These are phyloP conservation scores for Discostella pseudostelligera DNA, from an alignment of 108 stramenopile genomes.

Conservation along the genomic window DNA sequence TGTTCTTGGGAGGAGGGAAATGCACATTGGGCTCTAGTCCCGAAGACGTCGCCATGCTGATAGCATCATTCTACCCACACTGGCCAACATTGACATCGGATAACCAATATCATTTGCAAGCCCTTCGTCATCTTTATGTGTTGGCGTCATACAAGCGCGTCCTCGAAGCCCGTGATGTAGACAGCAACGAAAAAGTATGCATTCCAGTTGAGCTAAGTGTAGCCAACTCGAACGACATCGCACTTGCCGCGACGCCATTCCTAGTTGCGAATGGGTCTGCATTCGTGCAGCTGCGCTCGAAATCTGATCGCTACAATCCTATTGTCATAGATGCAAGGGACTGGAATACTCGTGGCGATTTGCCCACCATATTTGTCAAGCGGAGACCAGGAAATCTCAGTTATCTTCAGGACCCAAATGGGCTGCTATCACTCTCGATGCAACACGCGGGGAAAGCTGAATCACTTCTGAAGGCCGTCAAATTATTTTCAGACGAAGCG, in stretches of 20 bases:
- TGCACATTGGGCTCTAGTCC: constrained; percentile 86
- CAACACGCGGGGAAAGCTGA: constrained; percentile 44
- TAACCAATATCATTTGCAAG: constrained; percentile 96
- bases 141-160: constrained; percentile 86
- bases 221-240: constrained; percentile 22
- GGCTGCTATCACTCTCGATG: constrained; percentile 44
- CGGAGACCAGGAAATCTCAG: constrained; percentile 72
- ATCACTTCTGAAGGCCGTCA: constrained; percentile 57
- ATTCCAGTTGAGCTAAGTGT: constrained; percentile 68
- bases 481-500: constrained; percentile 75
- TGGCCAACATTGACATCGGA: constrained; percentile 82
- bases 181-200: constrained; percentile 73
- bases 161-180: constrained; percentile 88
- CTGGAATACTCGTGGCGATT: constrained; percentile 16
- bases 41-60: constrained; percentile 89
- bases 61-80: constrained; percentile 92
- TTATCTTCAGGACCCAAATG: constrained; percentile 66
- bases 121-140: constrained; percentile 95
- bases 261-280: constrained; percentile 20
- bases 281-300: constrained; percentile 47
- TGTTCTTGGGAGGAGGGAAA: constrained; percentile 95
- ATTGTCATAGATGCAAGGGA: constrained; percentile 41
- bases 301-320: constrained; percentile 59
- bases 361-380: constrained; percentile 73
- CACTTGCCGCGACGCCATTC: constrained; percentile 29